Evolutionary conservation across 768 basidiomycete genomes (phyloP).

Genomic region (Agaricus sinodeliciosus): DNA sequence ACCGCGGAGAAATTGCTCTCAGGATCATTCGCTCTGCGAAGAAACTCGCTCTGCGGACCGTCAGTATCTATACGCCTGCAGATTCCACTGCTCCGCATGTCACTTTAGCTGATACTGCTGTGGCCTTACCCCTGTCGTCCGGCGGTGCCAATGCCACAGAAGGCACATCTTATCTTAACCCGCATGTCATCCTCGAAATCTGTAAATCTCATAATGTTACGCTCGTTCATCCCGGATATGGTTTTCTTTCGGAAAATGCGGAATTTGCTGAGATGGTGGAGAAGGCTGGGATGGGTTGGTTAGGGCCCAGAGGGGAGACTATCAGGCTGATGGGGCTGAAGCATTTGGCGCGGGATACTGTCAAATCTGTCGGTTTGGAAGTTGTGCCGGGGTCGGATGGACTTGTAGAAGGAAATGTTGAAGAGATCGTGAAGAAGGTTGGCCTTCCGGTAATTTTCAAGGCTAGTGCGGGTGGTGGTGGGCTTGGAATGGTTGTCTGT

Average conservation of each 20-base stretch:
- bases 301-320: constrained; percentile 46
- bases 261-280: constrained; percentile 42
- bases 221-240: constrained; percentile 58
- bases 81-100: constrained; percentile 58
- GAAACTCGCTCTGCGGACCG: constrained; percentile 40
- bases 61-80: constrained; percentile 54
- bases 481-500: constrained; percentile 60
- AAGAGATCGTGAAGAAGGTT: constrained; percentile 30
- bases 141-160: constrained; percentile 23
- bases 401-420: constrained; percentile 31
- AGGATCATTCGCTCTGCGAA: constrained; percentile 55
- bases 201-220: constrained; percentile 36
- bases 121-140: constrained; percentile 32
- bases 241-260: constrained; percentile 61
- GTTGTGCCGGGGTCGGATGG: constrained; percentile 54
- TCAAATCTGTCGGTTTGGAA: constrained; percentile 34
- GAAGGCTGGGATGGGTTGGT: constrained; percentile 45
- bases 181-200: constrained; percentile 30
- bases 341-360: constrained; percentile 36
- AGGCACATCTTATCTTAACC: constrained; percentile 36
- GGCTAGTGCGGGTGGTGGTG: constrained; percentile 64
- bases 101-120: constrained; percentile 35
- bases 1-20: constrained; percentile 68
- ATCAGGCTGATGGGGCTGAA: constrained; percentile 57
- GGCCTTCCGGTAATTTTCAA: constrained; percentile 64